Evolutionary conservation across 805 yeast species (phyloP).

Genomic region (Debaryomyces maramus): DNA sequence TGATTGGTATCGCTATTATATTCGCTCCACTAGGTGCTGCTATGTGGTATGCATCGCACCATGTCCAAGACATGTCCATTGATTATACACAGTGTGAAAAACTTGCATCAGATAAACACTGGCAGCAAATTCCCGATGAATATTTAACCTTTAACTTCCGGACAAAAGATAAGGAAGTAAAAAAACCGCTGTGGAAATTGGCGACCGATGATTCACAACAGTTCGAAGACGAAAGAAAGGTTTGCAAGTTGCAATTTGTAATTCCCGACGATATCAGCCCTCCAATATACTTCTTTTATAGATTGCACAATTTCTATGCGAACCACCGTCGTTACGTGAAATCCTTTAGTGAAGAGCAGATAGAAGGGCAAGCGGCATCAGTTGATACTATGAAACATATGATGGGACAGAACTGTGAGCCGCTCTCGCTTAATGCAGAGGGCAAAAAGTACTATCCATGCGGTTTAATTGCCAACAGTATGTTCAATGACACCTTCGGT

Average conservation of each 20-base stretch:
- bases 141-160: conserved; percentile 39
- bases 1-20: conserved; percentile 37
- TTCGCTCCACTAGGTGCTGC: conserved; percentile 48
- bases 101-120: conserved; percentile 31
- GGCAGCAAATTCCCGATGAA: conserved; percentile 39
- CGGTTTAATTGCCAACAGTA: conserved; percentile 78
- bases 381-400: conserved; percentile 35
- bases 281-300: conserved; percentile 44
- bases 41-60: conserved; percentile 46
- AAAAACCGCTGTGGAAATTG: conserved; percentile 38
- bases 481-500: conserved; percentile 70
- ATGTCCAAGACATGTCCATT: conserved; percentile 39
- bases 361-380: conserved; percentile 41
- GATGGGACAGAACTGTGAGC: conserved; percentile 47
- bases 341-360: conserved; percentile 45
- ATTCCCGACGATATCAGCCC: conserved; percentile 33
- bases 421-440: conserved; percentile 33
- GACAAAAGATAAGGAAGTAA: conserved; percentile 13
- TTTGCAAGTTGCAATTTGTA: conserved; percentile 42
- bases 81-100: conserved; percentile 43
- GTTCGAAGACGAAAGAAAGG: conserved; percentile 50
- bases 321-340: conserved; percentile 46
- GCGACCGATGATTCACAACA: conserved; percentile 41
- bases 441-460: conserved; percentile 72
- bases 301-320: conserved; percentile 41